Percentiles rank a stretch among this genome's conserved stretches.
Evolutionary conservation across 805 yeast genomes (phyloP).

Genomic region (Cyberlindnera japonica): DNA sequence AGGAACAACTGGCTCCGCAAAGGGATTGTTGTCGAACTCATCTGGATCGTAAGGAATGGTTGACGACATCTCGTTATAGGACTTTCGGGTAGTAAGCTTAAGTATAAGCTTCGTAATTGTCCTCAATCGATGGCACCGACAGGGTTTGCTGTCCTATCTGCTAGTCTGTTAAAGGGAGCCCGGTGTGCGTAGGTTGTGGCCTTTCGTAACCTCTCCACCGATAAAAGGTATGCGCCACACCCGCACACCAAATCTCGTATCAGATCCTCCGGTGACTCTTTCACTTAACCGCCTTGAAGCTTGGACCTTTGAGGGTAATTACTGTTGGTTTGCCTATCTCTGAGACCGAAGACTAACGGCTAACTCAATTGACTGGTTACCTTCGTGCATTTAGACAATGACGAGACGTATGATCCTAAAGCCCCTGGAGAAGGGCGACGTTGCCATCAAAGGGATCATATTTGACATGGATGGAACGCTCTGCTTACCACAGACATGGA

Average conservation of each 20-base stretch:
- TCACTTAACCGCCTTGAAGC: no score
- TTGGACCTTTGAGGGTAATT: no score
- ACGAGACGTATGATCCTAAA: slow-evolving; percentile 23
- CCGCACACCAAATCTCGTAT: slow-evolving; percentile 11
- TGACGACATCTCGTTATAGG: slow-evolving; percentile 39
- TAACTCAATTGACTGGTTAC: no score
- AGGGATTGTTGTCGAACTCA: slow-evolving; percentile 59
- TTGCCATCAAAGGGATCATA: slow-evolving; percentile 47
- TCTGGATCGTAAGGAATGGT: slow-evolving; percentile 48
- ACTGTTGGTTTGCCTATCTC: no score
- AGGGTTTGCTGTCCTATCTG: not conserved
- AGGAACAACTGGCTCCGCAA: slow-evolving; percentile 41
- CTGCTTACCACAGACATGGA: slow-evolving; percentile 60
- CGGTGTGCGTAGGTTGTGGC: slow-evolving; percentile 1
- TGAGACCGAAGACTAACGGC: no score
- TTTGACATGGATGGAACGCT: slow-evolving; percentile 84
- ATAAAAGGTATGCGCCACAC: slow-evolving; percentile 1
- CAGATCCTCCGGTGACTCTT: no score
- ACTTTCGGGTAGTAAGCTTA: no score
- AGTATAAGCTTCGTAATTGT: no score
- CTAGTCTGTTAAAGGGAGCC: not conserved
- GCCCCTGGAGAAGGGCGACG: slow-evolving; percentile 25
- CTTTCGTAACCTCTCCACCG: not conserved
- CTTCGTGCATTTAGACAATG: slow-evolving; percentile 1
- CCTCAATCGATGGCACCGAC: no score